phyloP scores from a whole-genome alignment of 805 yeast genomes.

The Metschnikowia orientalis region DNA sequence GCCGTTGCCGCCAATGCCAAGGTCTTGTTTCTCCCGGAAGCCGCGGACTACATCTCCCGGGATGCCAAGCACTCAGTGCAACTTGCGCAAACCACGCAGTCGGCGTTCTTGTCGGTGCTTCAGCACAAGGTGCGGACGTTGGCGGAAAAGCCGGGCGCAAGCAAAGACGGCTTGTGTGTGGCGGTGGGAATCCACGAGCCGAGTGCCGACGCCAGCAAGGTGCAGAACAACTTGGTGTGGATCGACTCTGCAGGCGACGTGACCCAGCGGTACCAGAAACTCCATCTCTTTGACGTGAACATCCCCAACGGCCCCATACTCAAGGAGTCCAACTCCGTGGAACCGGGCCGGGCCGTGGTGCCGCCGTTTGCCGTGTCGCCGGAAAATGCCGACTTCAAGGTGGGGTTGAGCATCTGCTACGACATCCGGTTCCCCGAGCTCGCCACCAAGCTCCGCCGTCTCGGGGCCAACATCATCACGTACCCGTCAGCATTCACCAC shows the following conservation, averaged over 20 bases:
- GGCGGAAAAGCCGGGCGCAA: constrained; percentile 24
- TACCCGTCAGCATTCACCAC: constrained; percentile 93
- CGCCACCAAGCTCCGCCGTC: constrained; percentile 50
- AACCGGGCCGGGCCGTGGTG: constrained; percentile 60
- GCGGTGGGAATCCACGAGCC: constrained; percentile 92
- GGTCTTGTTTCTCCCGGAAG: constrained; percentile 86
- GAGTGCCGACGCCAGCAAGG: constrained; percentile 33
- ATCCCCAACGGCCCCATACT: constrained; percentile 77
- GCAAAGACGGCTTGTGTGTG: constrained; percentile 50
- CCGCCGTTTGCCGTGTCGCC: constrained; percentile 16
- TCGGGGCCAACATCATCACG: constrained; percentile 73
- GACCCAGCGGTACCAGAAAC: constrained; percentile 68
- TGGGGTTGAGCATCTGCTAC: constrained; percentile 77
- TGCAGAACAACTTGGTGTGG: constrained; percentile 72
- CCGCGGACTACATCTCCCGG: constrained; percentile 80
- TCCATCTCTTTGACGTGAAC: constrained; percentile 87
- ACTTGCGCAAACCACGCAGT: constrained; percentile 45
- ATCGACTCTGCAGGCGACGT: constrained; percentile 62
- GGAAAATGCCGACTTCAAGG: constrained; percentile 25
- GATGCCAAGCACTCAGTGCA: constrained; percentile 60
- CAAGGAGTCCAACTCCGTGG: constrained; percentile 74
- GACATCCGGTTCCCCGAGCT: constrained; percentile 87
- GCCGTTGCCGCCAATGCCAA: constrained; percentile 62
- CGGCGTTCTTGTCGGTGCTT: constrained; percentile 40
- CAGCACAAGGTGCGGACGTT: constrained; percentile 37